phyloP scores from a whole-genome alignment of 1,139 yeast species.

The Candida sp. region DNA sequence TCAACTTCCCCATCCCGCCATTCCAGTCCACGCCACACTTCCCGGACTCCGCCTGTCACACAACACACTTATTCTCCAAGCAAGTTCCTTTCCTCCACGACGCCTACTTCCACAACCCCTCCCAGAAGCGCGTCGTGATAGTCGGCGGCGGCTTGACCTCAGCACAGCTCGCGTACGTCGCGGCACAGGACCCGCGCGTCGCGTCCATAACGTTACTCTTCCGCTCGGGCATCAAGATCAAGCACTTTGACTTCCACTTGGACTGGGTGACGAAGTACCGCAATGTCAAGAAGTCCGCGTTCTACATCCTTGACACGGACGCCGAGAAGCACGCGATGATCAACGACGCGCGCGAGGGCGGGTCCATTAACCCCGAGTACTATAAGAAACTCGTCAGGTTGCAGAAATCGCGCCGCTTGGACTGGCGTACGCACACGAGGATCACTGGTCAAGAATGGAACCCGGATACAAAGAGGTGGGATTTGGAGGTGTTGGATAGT shows the following conservation, averaged over 20 bases:
- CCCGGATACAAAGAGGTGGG: conserved; percentile 19
- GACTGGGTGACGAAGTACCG: conserved; percentile 59
- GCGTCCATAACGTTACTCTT: conserved; percentile 36
- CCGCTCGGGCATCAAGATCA: conserved; percentile 46
- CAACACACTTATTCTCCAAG: conserved; percentile 41
- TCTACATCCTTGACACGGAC: conserved; percentile 48
- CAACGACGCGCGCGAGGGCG: conserved; percentile 50
- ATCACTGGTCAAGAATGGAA: conserved; percentile 27
- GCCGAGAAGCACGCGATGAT: conserved; percentile 46
- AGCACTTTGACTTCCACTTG: conserved; percentile 54
- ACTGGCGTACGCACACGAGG: conserved; percentile 26
- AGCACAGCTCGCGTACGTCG: conserved; percentile 50
- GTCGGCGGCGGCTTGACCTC: conserved; percentile 56
- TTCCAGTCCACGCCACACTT: conserved; percentile 20
- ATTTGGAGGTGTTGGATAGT: conserved; percentile 18
- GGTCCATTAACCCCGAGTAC: conserved; percentile 53
- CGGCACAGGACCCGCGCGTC: conserved; percentile 31
- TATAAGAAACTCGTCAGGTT: conserved; percentile 34
- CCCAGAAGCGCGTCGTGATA: conserved; percentile 31
- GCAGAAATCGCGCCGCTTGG: conserved; percentile 30
- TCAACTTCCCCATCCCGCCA: conserved; percentile 38
- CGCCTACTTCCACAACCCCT: conserved; percentile 8
- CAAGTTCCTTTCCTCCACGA: conserved; percentile 26
- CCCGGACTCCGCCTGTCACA: conserved; percentile 44
- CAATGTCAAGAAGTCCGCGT: conserved; percentile 45